These are phyloP conservation scores for Pseudoscleropodium purum DNA, from an alignment of 225 moss, liverwort and hornwort species.

Conservation along the genomic window DNA sequence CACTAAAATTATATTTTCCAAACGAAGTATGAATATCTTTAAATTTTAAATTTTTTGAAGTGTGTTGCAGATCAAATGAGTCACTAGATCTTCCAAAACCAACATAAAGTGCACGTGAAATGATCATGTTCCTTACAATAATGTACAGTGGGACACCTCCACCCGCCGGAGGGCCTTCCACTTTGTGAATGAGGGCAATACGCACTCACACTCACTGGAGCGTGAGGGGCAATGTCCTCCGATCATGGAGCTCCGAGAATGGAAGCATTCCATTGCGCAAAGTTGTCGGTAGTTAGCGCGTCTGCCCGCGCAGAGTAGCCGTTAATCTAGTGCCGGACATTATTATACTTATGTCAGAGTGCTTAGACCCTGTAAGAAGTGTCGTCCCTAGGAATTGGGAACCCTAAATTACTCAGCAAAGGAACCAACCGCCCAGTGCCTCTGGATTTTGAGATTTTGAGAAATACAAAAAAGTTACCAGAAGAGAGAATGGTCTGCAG, in stretches of 20 bases:
- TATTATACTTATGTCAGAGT: too few relatives aligned
- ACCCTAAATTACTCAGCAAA: too few relatives aligned
- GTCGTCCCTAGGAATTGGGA: neutral
- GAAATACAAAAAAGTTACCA: neutral
- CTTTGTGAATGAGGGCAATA: neutral
- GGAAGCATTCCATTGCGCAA: neutral
- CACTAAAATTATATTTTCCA: neutral
- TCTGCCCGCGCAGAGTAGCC: neutral
- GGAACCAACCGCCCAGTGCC: neutral
- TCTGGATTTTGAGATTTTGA: too few relatives aligned
- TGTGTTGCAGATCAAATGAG: neutral
- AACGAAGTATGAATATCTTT: neutral
- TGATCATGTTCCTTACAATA: neutral
- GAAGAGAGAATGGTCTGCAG: neutral
- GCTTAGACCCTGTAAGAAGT: neutral
- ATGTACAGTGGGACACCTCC: neutral
- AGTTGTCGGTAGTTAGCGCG: neutral
- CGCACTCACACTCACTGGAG: too few relatives aligned
- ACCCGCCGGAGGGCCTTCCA: neutral
- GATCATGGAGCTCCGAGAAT: neutral
- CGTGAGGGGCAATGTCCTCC: neutral
- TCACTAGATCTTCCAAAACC: neutral
- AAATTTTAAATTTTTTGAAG: neutral
- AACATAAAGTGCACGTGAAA: neutral
- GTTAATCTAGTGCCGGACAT: neutral